Conservation (phyloP, 2,329 filamentous ascomycete genomes). For the Monilinia aucupariae region DNA sequence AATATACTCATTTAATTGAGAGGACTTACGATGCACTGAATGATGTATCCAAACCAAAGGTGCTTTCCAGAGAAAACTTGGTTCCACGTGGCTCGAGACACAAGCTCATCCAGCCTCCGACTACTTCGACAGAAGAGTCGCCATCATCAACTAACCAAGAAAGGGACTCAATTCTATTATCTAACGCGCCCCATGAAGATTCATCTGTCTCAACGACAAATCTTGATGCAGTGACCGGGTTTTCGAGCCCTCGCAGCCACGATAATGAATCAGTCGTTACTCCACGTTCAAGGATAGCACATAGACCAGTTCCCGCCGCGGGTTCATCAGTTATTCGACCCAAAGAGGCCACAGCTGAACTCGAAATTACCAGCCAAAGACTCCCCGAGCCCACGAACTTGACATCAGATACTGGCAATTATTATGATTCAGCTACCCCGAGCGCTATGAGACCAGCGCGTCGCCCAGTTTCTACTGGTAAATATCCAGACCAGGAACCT, state of each 20-base stretch:
- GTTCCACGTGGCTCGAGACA: background rate
- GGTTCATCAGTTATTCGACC: background rate
- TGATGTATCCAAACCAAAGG: conserved; percentile 29
- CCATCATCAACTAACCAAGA: conserved; percentile 21
- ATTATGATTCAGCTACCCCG: background rate
- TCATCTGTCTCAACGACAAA: background rate
- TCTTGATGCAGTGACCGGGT: background rate
- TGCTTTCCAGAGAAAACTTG: background rate
- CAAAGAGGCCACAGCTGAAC: background rate
- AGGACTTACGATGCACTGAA: conserved; percentile 31
- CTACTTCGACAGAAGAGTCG: background rate
- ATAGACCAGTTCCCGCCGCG: background rate
- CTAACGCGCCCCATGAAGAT: background rate
- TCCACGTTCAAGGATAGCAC: conserved; percentile 4
- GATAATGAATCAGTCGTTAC: background rate
- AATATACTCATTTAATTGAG: conserved; percentile 32
- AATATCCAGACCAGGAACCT: background rate
- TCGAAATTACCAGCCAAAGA: background rate
- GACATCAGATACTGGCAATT: background rate
- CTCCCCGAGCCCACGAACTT: background rate
- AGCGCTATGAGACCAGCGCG: background rate
- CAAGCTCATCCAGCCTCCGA: background rate
- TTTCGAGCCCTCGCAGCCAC: background rate
- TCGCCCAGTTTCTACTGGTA: background rate
- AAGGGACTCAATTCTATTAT: conserved; percentile 18